These are phyloP conservation scores for Adenanthera pavonina DNA, from an alignment of 306 rosid species.

Conservation along the genomic window DNA sequence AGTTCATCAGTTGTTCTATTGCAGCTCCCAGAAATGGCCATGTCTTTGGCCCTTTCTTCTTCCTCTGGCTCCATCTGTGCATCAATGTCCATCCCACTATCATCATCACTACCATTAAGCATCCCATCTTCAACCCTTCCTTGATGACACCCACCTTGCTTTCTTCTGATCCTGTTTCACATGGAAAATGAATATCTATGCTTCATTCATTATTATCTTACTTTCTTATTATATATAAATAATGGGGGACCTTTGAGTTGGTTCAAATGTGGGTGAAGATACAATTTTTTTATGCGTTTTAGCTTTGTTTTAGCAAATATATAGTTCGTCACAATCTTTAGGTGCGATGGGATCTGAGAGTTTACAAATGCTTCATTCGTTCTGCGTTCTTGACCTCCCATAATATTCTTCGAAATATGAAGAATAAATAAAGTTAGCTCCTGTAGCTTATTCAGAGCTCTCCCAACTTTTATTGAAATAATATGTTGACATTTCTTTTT, in stretches of 20 bases:
- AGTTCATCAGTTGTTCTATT: slow-evolving; percentile 74
- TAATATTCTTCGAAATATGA: not conserved
- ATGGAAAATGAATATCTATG: slow-evolving; percentile 9
- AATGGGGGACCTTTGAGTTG: not conserved
- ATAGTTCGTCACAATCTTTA: slow-evolving; percentile 46
- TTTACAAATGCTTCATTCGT: slow-evolving; percentile 42
- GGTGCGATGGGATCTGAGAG: slow-evolving; percentile 13
- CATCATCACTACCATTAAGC: slow-evolving; percentile 46
- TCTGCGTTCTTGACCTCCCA: slow-evolving; percentile 47
- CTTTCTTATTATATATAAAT: slow-evolving; percentile 42
- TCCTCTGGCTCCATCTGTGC: slow-evolving; percentile 77
- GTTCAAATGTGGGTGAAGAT: slow-evolving; percentile 45
- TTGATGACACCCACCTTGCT: slow-evolving; percentile 2
- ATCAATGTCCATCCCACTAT: slow-evolving; percentile 59
- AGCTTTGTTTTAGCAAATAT: slow-evolving; percentile 6
- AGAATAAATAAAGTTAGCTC: not conserved
- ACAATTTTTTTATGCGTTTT: not conserved
- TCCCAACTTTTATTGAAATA: too few relatives aligned
- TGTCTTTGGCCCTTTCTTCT: slow-evolving; percentile 79
- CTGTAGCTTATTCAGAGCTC: too few relatives aligned
- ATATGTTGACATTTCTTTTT: too few relatives aligned
- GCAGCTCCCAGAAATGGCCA: slow-evolving; percentile 95
- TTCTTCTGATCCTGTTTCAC: slow-evolving; percentile 40
- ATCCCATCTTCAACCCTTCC: slow-evolving; percentile 47
- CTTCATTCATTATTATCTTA: slow-evolving; percentile 33